Conservation (phyloP, 257 asterid species). For the Solanum dulcamara region DNA sequence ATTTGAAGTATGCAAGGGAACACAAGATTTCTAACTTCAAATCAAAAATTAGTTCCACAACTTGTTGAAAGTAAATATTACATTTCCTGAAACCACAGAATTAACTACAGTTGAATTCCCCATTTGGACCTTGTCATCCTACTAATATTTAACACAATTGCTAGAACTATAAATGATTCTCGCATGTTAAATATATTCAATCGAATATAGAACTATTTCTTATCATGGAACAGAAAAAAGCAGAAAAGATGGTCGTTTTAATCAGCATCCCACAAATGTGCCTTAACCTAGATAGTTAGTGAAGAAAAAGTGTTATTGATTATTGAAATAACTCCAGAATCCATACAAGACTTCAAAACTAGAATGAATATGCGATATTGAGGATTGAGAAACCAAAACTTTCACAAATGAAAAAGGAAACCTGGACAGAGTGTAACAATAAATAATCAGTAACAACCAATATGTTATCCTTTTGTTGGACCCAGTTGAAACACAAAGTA, state of each 20-base stretch:
- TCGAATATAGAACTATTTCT: not conserved
- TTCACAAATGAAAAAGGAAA: not conserved
- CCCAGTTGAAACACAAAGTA: conserved; percentile 15
- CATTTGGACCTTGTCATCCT: not conserved
- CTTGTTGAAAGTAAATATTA: not conserved
- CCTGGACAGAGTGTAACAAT: not conserved
- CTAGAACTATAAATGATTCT: not conserved
- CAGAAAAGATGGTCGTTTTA: not conserved
- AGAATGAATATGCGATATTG: not conserved
- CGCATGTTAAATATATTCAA: not conserved
- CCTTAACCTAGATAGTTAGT: not conserved
- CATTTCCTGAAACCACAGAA: not conserved
- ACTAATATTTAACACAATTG: not conserved
- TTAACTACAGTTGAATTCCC: too few relatives aligned
- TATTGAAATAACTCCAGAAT: not conserved
- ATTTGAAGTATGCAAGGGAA: not conserved
- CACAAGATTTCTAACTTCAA: not conserved
- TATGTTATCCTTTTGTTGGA: conserved; percentile 9
- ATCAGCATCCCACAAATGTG: not conserved
- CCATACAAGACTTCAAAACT: not conserved
- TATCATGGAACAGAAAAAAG: not conserved
- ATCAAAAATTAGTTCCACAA: not conserved
- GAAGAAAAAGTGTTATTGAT: not conserved
- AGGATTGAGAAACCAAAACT: not conserved
- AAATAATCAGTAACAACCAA: conserved; percentile 16